These are phyloP conservation scores for Malassezia caprae DNA, from an alignment of 1,284 basidiomycete genomes.

Conservation along the genomic window DNA sequence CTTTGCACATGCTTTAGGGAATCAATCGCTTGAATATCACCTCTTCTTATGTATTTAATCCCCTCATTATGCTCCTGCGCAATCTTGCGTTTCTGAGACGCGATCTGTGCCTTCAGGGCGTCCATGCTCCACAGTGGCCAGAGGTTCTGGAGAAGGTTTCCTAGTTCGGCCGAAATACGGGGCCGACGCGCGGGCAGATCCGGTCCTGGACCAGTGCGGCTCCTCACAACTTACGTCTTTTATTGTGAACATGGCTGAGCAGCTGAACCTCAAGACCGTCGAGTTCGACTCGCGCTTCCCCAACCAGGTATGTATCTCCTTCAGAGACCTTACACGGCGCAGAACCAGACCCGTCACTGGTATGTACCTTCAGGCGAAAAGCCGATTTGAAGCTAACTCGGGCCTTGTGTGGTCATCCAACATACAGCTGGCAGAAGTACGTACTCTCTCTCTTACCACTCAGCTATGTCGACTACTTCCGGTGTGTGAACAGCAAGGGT, in stretches of 20 bases:
- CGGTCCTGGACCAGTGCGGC: background rate
- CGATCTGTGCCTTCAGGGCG: slow-evolving; percentile 75
- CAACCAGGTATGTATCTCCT: slow-evolving; percentile 30
- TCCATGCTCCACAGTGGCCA: slow-evolving; percentile 56
- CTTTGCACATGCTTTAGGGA: background rate
- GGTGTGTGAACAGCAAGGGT: slow-evolving; percentile 91
- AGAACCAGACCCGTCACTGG: slow-evolving; percentile 49
- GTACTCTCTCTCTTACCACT: slow-evolving; percentile 8
- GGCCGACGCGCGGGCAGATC: slow-evolving; percentile 6
- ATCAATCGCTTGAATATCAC: slow-evolving; percentile 26
- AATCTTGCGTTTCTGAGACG: slow-evolving; percentile 64
- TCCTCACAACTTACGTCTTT: background rate
- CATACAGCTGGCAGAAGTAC: slow-evolving; percentile 43
- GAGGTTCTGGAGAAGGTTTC: background rate
- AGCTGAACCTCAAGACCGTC: slow-evolving; percentile 42
- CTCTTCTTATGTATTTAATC: slow-evolving; percentile 33
- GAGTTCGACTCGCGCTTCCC: slow-evolving; percentile 47
- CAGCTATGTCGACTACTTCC: slow-evolving; percentile 67
- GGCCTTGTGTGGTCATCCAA: background rate
- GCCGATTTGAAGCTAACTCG: background rate
- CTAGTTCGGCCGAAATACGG: slow-evolving; percentile 9
- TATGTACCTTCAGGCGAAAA: slow-evolving; percentile 6
- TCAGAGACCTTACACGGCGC: background rate
- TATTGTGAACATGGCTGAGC: slow-evolving; percentile 24
- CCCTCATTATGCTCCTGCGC: slow-evolving; percentile 48